Percentiles rank a stretch among this genome's conserved stretches.
Evolutionary conservation across 768 basidiomycete genomes (phyloP).

Genomic region (Termitomyces sp.): DNA sequence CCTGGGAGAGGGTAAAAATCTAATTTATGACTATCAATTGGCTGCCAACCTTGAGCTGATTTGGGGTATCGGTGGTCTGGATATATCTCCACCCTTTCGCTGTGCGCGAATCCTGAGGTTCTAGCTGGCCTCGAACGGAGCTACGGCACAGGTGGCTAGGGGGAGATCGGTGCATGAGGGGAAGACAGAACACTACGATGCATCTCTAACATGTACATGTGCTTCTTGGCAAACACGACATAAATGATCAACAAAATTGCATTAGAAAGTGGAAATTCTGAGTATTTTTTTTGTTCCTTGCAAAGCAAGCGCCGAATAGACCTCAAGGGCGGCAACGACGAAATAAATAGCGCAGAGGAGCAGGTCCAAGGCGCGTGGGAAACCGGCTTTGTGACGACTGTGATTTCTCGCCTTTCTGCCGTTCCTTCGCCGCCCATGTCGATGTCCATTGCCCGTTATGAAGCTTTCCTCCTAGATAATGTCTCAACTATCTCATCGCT

Average conservation of each 20-base stretch:
- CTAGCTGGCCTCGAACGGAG: constrained; percentile 73
- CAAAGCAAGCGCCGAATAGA: not conserved
- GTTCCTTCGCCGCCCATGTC: constrained; percentile 43
- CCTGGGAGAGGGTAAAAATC: constrained; percentile 34
- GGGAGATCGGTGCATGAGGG: constrained; percentile 20
- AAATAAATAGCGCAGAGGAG: not conserved
- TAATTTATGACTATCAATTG: not conserved
- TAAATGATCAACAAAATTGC: constrained; percentile 5
- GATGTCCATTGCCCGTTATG: constrained; percentile 68
- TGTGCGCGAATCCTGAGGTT: constrained; percentile 57
- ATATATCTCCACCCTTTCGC: constrained; percentile 66
- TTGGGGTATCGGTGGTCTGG: constrained; percentile 73
- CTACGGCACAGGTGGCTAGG: constrained; percentile 56
- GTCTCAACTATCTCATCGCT: constrained; percentile 82
- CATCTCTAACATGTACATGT: constrained; percentile 15
- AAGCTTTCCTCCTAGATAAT: constrained; percentile 81
- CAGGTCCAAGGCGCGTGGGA: constrained; percentile 4
- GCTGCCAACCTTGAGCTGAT: constrained; percentile 62
- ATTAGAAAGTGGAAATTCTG: not conserved
- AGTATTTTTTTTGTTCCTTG: not conserved
- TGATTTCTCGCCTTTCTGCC: not conserved
- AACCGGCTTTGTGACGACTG: constrained; percentile 16
- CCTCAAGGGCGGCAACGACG: not conserved
- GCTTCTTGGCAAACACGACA: constrained; percentile 12
- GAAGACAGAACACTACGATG: constrained; percentile 13